Base-by-base conservation (phyloP, 345 rosid species). In the Hibiscus trionum region DNA sequence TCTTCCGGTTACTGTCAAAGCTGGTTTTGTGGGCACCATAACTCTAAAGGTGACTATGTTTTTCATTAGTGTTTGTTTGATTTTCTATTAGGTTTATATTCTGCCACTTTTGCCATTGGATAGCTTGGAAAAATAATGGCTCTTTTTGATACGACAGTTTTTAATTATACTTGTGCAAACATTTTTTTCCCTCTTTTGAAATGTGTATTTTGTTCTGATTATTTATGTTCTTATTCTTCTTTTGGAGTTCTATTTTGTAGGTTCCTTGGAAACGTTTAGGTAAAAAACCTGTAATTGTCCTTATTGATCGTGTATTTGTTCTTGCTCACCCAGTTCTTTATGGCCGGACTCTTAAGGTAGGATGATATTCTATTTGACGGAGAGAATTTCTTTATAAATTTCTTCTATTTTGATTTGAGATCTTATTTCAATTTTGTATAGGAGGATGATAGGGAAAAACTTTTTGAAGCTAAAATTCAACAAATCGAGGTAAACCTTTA, bases 201-300 rank as follows among this genome's bases (percentile, higher is more conserved):
- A 37, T 37, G 42, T 37, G 42, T 37, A 5, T 37, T 37, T 37
- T 37, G 42, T 37, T 37, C 53, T 72, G 29, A 44, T 70, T 61
- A 19, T 50, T 61, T 68, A 17, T 24, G 27, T 17, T 17, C 53
- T 57, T 74, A 39, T 16, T 80, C 15, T 26, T 35, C n/a, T 47
- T 70, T 66, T 67, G 56, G 24, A 67, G 47, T 47, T 47, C n/a
- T 62, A 39, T 4, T 9, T 83, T 71, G 69, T 71, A 94, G 99
- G 99, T 95, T 81, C 99, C 97, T 4, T 95, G 99, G 99, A 92
- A 95, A 85, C 85, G 99, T 78, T 78, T 95, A 67, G 99, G 97
- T 55, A 90, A 92, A 80, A 97, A 95, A 82, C 96, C 99, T 24
- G 99, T 95, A 15, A 86, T 95, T 80, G 97, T 92, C 83, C 87